Percentiles rank a stretch among this genome's conserved stretches.
Conservation (phyloP, 163 green algal genomes). For the Trebouxia gelatinosa region DNA sequence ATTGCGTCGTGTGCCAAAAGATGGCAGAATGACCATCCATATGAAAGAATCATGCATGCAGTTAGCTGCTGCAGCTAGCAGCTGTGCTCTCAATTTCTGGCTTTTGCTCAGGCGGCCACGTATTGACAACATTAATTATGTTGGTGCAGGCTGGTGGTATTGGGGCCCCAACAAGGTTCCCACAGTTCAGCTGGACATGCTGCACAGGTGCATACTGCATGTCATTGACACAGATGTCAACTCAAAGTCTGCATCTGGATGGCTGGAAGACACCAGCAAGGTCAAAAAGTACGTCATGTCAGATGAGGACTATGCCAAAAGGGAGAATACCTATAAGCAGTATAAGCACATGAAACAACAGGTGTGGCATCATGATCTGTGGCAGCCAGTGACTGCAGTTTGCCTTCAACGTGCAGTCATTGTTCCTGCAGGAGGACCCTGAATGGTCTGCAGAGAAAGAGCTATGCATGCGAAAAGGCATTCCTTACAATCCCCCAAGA, state of each 20-base stretch:
- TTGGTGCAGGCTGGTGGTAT: too few species aligned
- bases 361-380: background rate
- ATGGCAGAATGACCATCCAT: too few species aligned
- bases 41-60: too few species aligned
- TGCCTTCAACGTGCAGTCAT: background rate
- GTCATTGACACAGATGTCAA: conserved; percentile 87
- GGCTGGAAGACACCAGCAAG: conserved; percentile 95
- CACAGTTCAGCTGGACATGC: conserved; percentile 1
- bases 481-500: conserved; percentile 38
- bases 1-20: too few species aligned
- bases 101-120: too few species aligned
- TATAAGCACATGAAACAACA: conserved; percentile 77
- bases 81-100: too few species aligned
- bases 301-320: conserved; percentile 88
- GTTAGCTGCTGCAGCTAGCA: too few species aligned
- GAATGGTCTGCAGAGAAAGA: conserved; percentile 90
- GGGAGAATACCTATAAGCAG: conserved; percentile 87
- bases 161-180: too few species aligned
- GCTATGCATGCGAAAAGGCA: conserved; percentile 68
- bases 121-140: too few species aligned
- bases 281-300: conserved; percentile 96
- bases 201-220: conserved; percentile 79
- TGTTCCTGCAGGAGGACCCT: conserved; percentile 62
- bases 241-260: conserved; percentile 84
- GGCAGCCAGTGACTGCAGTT: background rate